Percentiles rank a stretch among this genome's conserved stretches.
These are phyloP conservation scores for Puccinia novopanici DNA, from an alignment of 1,284 basidiomycete genomes.

Conservation along the genomic window DNA sequence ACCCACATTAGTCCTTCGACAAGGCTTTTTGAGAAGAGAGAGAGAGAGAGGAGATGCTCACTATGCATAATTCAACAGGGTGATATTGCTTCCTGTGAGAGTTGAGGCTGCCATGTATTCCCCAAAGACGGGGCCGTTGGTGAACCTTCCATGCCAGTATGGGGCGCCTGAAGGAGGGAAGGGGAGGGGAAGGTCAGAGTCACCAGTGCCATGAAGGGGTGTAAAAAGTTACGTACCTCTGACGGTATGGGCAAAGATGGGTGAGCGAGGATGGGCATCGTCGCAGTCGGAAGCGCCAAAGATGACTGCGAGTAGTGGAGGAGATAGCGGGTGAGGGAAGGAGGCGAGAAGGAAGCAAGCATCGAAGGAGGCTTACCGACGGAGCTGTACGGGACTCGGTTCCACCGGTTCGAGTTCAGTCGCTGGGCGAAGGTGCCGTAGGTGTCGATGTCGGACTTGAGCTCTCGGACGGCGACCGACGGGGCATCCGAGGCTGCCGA, in stretches of 20 bases:
- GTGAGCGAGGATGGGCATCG: constrained; percentile 35
- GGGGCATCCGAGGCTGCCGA: neutral
- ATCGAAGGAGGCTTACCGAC: neutral
- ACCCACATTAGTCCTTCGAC: neutral
- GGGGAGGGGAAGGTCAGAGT: neutral
- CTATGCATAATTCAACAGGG: constrained; percentile 41
- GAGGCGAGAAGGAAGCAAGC: neutral
- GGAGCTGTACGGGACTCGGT: neutral
- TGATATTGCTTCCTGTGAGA: constrained; percentile 38
- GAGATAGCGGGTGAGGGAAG: neutral
- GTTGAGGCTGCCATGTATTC: constrained; percentile 28
- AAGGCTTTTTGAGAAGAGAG: neutral
- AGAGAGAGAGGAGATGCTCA: neutral
- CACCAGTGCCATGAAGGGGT: neutral
- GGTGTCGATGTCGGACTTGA: neutral
- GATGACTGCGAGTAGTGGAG: constrained; percentile 15
- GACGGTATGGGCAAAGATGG: constrained; percentile 22
- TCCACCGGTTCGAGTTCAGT: neutral
- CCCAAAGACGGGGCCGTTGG: constrained; percentile 40
- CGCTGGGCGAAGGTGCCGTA: neutral
- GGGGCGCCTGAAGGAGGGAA: constrained; percentile 6
- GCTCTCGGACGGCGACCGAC: neutral
- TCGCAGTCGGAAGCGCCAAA: constrained; percentile 49
- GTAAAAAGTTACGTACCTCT: constrained; percentile 1
- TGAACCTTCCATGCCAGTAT: constrained; percentile 37